Percentiles rank a stretch among this genome's conserved stretches.
Conservation (phyloP, 2,329 filamentous ascomycete genomes). For the Stachybotrys echinatus region DNA sequence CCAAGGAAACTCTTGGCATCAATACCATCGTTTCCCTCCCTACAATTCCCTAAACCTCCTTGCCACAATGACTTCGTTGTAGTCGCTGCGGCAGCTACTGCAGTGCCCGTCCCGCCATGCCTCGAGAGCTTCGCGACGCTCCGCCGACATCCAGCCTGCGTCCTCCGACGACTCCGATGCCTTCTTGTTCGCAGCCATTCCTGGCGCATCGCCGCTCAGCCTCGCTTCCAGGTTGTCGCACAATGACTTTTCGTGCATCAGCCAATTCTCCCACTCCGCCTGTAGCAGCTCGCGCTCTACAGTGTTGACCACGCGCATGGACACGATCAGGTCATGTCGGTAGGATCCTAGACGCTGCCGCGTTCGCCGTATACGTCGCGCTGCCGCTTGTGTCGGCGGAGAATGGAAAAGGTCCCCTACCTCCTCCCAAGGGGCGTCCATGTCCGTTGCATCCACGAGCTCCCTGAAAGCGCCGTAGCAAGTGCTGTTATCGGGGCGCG, state of each 20-base stretch:
- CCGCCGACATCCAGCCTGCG: conserved; percentile 19
- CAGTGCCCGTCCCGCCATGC: conserved; percentile 51
- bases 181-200: conserved; percentile 12
- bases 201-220: conserved; percentile 26
- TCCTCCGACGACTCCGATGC: conserved; percentile 23
- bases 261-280: conserved; percentile 92
- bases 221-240: conserved; percentile 59
- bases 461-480: conserved; percentile 58
- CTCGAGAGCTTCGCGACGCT: conserved; percentile 31
- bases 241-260: conserved; percentile 69
- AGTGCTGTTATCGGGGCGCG: conserved; percentile 43
- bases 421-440: conserved; percentile 51
- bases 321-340: conserved; percentile 85
- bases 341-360: conserved; percentile 78
- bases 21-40: background rate
- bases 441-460: conserved; percentile 52
- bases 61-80: conserved; percentile 18
- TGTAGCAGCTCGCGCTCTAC: conserved; percentile 82
- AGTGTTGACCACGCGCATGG: conserved; percentile 82
- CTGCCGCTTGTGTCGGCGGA: conserved; percentile 46
- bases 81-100: conserved; percentile 48
- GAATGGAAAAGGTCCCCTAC: conserved; percentile 42
- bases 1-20: no score
- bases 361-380: conserved; percentile 68
- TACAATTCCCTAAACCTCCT: background rate